Percentiles rank a stretch among this genome's conserved stretches.
phyloP scores from a whole-genome alignment of 305 asterid genomes.

The Fraxinus albicans region DNA sequence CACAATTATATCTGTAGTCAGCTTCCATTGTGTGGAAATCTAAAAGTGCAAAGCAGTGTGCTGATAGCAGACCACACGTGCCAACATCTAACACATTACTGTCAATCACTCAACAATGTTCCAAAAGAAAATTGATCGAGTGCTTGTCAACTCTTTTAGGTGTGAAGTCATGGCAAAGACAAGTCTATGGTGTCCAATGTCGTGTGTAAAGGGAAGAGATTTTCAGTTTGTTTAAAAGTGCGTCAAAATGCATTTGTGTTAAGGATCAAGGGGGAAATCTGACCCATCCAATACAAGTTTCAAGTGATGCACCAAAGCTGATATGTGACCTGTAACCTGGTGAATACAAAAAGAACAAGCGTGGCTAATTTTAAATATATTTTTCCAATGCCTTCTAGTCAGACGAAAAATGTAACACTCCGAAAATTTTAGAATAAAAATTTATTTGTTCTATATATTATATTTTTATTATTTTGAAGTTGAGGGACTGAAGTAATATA shows the following conservation, averaged over 20 bases:
- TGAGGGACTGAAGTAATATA: too few species aligned
- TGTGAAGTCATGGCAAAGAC: background rate
- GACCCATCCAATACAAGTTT: slow-evolving; percentile 98
- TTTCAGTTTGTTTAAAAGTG: slow-evolving; percentile 2
- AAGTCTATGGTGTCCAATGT: slow-evolving; percentile 9
- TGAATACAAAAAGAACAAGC: slow-evolving; percentile 16
- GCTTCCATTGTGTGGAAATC: background rate
- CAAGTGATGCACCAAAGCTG: slow-evolving; percentile 97
- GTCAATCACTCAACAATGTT: background rate
- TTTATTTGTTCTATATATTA: too few species aligned
- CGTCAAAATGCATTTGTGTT: slow-evolving; percentile 14
- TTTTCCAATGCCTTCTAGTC: slow-evolving; percentile 3
- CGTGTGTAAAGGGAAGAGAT: slow-evolving; percentile 9
- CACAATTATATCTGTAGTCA: background rate
- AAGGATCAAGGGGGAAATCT: slow-evolving; percentile 34
- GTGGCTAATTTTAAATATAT: slow-evolving; percentile 17
- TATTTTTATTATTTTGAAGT: too few species aligned
- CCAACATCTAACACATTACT: slow-evolving; percentile 18
- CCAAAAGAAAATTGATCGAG: background rate
- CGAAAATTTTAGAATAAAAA: too few species aligned
- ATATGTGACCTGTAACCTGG: slow-evolving; percentile 97
- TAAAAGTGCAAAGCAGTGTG: background rate
- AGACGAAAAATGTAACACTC: background rate
- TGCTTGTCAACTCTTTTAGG: background rate
- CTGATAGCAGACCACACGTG: slow-evolving; percentile 1